Percentiles rank a stretch among this genome's conserved stretches.
These are phyloP conservation scores for Acanthamoeba healyi DNA, from an alignment of 208 protist species.

Conservation along the genomic window DNA sequence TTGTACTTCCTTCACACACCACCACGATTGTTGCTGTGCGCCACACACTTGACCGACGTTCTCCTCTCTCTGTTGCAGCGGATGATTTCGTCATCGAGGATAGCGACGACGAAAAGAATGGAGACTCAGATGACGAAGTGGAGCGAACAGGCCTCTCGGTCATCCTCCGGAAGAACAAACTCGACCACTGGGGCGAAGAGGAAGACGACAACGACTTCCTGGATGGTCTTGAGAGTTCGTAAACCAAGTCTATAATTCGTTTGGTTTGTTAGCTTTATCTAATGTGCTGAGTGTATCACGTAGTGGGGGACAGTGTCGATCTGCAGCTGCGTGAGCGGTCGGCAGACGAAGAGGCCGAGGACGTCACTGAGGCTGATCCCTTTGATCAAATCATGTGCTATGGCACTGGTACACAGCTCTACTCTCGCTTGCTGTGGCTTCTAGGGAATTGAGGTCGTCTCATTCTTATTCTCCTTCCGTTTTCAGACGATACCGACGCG, in stretches of 20 bases:
- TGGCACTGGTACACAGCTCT: slow-evolving; percentile 26
- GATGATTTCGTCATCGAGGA: slow-evolving; percentile 62
- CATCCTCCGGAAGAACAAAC: slow-evolving; percentile 67
- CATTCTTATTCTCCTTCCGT: not conserved
- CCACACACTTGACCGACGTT: not conserved
- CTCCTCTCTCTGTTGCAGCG: not conserved
- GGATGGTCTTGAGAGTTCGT: slow-evolving; percentile 61
- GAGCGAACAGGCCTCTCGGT: slow-evolving; percentile 57
- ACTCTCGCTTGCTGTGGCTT: not conserved
- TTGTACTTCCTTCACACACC: not conserved
- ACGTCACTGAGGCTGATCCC: not conserved
- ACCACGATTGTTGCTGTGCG: not conserved
- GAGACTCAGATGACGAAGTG: slow-evolving; percentile 39
- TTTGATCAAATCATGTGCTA: slow-evolving; percentile 72
- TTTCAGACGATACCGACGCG: slow-evolving; percentile 62
- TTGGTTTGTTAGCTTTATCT: no score
- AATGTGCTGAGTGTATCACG: no score
- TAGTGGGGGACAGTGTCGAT: slow-evolving; percentile 51
- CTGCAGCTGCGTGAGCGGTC: slow-evolving; percentile 47
- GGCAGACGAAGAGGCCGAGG: slow-evolving; percentile 50
- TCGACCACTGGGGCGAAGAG: slow-evolving; percentile 70
- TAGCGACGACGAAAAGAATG: slow-evolving; percentile 45
- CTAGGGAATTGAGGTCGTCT: no score
- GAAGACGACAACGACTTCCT: slow-evolving; percentile 58
- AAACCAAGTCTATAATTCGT: no score